A percentile compares a stretch with the other conserved stretches of the same genome.
These are phyloP conservation scores for Silene uniflora DNA, from an alignment of 148 eudicot genomes.

Conservation along the genomic window DNA sequence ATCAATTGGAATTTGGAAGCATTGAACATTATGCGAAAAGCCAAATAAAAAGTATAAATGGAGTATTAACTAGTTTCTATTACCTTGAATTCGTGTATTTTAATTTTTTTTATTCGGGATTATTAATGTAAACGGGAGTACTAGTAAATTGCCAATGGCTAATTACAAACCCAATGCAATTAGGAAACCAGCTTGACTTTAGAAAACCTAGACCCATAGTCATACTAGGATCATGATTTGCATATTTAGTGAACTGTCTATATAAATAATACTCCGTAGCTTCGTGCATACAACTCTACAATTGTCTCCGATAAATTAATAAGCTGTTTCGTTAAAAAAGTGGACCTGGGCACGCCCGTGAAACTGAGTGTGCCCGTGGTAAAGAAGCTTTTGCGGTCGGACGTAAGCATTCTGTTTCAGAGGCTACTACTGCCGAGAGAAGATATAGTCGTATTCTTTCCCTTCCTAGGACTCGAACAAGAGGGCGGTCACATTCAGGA, in stretches of 20 bases:
- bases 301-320: background rate
- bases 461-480: background rate
- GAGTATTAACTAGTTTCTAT: too few relatives aligned
- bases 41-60: too few relatives aligned
- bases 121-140: background rate
- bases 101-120: background rate
- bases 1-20: background rate
- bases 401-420: background rate
- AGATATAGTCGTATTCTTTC: background rate
- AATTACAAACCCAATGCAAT: background rate
- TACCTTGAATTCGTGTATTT: background rate
- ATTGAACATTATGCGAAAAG: background rate
- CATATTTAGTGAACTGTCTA: background rate
- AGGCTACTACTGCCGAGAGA: background rate
- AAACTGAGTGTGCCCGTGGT: background rate
- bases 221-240: background rate
- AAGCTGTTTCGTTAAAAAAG: background rate
- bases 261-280: background rate
- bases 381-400: background rate
- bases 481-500: background rate
- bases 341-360: background rate
- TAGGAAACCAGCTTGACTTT: background rate
- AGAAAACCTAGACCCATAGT: too few relatives aligned
- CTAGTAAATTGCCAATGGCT: background rate
- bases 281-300: background rate